phyloP scores from a whole-genome alignment of 495 filamentous ascomycete species.

The Tuber aestivum region DNA sequence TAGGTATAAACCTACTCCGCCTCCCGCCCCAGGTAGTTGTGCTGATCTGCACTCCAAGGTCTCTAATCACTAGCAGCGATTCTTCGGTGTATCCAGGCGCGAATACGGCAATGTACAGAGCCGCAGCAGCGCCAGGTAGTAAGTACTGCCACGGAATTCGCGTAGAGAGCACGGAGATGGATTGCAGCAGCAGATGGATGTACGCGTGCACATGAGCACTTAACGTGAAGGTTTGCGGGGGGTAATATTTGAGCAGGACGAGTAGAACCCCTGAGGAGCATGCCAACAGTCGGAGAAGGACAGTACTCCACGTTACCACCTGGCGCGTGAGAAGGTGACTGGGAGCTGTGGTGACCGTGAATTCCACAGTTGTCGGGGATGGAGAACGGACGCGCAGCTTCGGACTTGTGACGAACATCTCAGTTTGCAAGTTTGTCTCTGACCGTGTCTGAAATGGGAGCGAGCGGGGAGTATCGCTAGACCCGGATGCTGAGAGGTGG shows the following conservation, averaged over 20 bases:
- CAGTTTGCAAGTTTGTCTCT: neutral
- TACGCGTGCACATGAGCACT: conserved; percentile 23
- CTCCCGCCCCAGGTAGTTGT: conserved; percentile 47
- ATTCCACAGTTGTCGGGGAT: conserved; percentile 79
- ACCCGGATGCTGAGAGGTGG: neutral
- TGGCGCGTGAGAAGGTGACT: conserved; percentile 24
- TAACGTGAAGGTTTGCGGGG: conserved; percentile 23
- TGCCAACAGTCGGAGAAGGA: conserved; percentile 46
- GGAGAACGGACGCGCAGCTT: conserved; percentile 64
- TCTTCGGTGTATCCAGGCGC: conserved; percentile 59
- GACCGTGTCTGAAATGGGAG: neutral
- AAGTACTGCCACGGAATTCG: conserved; percentile 19
- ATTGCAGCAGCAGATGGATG: conserved; percentile 30
- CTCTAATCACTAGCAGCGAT: conserved; percentile 78
- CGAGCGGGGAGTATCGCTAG: neutral
- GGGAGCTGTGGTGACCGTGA: conserved; percentile 66
- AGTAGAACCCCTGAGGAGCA: conserved; percentile 45
- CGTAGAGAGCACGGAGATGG: conserved; percentile 19
- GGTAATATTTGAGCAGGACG: conserved; percentile 31
- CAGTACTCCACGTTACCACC: conserved; percentile 44
- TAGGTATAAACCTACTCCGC: conserved; percentile 88
- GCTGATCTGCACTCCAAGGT: conserved; percentile 84
- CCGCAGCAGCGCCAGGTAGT: conserved; percentile 10
- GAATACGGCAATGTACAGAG: conserved; percentile 44
- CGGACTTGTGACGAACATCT: conserved; percentile 45